Percentiles rank a stretch among this genome's conserved stretches.
These are phyloP conservation scores for Cyamopsis tetragonoloba DNA, from an alignment of 306 rosid genomes.

Conservation along the genomic window DNA sequence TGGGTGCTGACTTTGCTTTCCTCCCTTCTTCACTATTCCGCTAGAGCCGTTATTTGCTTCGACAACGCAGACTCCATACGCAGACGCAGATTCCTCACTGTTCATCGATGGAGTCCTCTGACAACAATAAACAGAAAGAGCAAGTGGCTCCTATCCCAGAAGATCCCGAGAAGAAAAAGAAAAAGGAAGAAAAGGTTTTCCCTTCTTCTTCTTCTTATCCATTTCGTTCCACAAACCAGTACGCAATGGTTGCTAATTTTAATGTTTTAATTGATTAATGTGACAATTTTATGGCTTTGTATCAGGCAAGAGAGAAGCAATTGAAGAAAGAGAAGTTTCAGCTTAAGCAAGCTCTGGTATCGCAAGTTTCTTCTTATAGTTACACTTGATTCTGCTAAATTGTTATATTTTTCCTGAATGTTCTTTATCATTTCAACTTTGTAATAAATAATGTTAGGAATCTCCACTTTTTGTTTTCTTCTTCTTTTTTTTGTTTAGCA, in stretches of 20 bases:
- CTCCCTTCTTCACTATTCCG: not conserved
- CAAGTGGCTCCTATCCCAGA: constrained; percentile 34
- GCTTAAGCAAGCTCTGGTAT: constrained; percentile 78
- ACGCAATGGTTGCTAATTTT: not conserved
- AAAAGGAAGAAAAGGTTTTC: constrained; percentile 82
- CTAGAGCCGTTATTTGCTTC: constrained; percentile 8
- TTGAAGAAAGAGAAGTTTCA: constrained; percentile 73
- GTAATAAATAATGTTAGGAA: not conserved
- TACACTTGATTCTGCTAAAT: not conserved
- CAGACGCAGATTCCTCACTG: not conserved
- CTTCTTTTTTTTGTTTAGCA: constrained; percentile 36
- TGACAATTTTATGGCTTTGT: constrained; percentile 8
- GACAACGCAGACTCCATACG: constrained; percentile 4
- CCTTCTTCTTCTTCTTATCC: not conserved
- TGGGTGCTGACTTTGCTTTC: not conserved
- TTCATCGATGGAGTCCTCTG: constrained; percentile 31
- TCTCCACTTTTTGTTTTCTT: not conserved
- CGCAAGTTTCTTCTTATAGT: not conserved
- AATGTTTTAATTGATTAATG: not conserved
- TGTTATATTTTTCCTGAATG: not conserved
- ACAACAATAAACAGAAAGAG: constrained; percentile 25
- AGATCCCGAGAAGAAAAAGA: constrained; percentile 92
- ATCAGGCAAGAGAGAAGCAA: constrained; percentile 89
- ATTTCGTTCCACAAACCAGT: not conserved
- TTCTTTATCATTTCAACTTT: constrained; percentile 1